Evolutionary conservation across 352 stramenopile genomes (phyloP).

Genomic region (Paralagenidium karlingii): DNA sequence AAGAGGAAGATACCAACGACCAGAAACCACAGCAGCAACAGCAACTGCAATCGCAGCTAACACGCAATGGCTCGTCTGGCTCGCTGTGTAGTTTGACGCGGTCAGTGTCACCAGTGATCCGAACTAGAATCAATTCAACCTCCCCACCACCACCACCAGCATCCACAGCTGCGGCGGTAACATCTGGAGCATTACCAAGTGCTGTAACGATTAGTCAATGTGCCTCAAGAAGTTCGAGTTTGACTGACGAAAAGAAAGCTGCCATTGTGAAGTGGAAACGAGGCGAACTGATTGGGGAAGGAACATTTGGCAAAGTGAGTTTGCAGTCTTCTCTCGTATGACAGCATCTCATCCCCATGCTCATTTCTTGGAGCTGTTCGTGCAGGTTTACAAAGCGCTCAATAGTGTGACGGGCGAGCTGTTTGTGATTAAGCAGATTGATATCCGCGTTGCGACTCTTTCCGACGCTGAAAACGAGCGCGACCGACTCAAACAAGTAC

Average conservation of each 20-base stretch:
- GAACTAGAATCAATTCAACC: background rate
- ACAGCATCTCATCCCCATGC: background rate
- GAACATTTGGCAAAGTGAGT: conserved; percentile 85
- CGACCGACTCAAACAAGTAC: conserved; percentile 46
- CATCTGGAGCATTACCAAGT: background rate
- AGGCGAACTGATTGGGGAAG: conserved; percentile 89
- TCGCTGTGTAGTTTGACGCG: too few species aligned
- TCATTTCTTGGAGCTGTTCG: background rate
- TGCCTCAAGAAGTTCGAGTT: background rate
- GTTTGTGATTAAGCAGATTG: conserved; percentile 85
- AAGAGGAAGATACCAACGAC: too few species aligned
- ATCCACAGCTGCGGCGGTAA: background rate
- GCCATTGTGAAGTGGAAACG: conserved; percentile 82
- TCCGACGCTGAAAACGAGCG: conserved; percentile 29
- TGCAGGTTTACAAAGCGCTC: conserved; percentile 89
- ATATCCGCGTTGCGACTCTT: conserved; percentile 27
- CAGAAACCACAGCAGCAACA: too few species aligned
- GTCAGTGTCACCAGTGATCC: background rate
- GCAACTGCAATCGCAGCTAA: too few species aligned
- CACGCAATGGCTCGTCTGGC: too few species aligned
- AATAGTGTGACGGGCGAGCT: conserved; percentile 87
- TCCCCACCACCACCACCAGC: conserved; percentile 6
- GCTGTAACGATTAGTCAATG: background rate
- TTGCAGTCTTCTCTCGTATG: background rate
- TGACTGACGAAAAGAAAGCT: conserved; percentile 7